Conservation (phyloP, 495 filamentous ascomycete genomes). For the Tuber melanosporum region DNA sequence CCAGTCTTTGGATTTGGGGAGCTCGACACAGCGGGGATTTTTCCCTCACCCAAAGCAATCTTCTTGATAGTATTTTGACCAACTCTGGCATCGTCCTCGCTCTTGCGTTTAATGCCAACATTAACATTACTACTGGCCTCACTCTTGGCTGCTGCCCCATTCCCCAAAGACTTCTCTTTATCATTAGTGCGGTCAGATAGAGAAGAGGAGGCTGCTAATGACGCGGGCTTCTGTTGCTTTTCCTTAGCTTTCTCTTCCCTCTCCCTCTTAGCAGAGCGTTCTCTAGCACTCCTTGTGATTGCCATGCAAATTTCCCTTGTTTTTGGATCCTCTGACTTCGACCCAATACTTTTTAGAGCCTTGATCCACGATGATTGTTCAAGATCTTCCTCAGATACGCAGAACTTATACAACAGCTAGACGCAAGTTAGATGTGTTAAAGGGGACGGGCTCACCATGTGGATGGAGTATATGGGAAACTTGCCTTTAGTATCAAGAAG, state of each 20-base stretch:
- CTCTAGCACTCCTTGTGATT: constrained; percentile 32
- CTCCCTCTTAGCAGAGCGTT: constrained; percentile 28
- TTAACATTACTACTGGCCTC: constrained; percentile 37
- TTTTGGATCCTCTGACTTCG: constrained; percentile 39
- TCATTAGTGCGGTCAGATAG: constrained; percentile 29
- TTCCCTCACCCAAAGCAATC: constrained; percentile 37
- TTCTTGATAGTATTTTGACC: constrained; percentile 36
- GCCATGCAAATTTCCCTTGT: constrained; percentile 36
- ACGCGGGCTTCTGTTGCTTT: constrained; percentile 34
- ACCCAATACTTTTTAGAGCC: constrained; percentile 33
- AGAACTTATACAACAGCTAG: constrained; percentile 36
- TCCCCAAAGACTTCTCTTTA: constrained; percentile 32
- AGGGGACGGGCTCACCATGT: not conserved
- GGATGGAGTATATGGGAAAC: constrained; percentile 7
- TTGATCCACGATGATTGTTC: constrained; percentile 39
- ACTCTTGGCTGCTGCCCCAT: constrained; percentile 32
- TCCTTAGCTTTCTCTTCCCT: constrained; percentile 29
- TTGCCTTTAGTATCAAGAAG: constrained; percentile 36
- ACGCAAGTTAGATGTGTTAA: constrained; percentile 20
- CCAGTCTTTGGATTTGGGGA: constrained; percentile 39
- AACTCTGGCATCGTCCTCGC: constrained; percentile 38
- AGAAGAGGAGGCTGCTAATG: constrained; percentile 20
- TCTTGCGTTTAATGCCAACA: constrained; percentile 38
- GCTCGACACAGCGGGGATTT: constrained; percentile 30
- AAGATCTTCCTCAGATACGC: constrained; percentile 37